Evolutionary conservation across 2,329 filamentous ascomycete genomes (phyloP).

Genomic region (Claviceps paspali): DNA sequence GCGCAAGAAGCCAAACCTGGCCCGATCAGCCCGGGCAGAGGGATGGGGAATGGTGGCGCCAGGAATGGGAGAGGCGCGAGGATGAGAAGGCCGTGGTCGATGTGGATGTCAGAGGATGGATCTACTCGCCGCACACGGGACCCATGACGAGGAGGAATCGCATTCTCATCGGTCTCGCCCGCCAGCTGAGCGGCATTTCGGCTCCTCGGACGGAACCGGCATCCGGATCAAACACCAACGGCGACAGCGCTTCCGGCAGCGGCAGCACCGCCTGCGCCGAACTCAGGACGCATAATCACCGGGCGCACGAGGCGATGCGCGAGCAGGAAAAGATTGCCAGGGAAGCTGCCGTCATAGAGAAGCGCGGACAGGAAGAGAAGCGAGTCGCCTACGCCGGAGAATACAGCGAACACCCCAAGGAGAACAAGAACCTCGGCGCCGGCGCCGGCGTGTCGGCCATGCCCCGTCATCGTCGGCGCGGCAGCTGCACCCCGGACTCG

Average conservation of each 20-base stretch:
- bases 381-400: slow-evolving; percentile 53
- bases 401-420: slow-evolving; percentile 53
- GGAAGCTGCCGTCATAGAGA: slow-evolving; percentile 65
- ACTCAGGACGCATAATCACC: slow-evolving; percentile 13
- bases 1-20: slow-evolving; percentile 13
- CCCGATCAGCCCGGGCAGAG: slow-evolving; percentile 26
- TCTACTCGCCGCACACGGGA: slow-evolving; percentile 73
- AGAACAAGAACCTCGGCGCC: slow-evolving; percentile 22
- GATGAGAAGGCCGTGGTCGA: slow-evolving; percentile 78
- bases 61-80: slow-evolving; percentile 66
- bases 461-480: slow-evolving; percentile 15
- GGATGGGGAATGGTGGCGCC: slow-evolving; percentile 60
- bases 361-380: slow-evolving; percentile 54
- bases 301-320: slow-evolving; percentile 28
- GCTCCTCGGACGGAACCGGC: slow-evolving; percentile 36
- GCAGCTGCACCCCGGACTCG: slow-evolving; percentile 23
- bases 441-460: slow-evolving; percentile 10
- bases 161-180: slow-evolving; percentile 70
- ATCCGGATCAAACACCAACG: slow-evolving; percentile 4
- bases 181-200: slow-evolving; percentile 76
- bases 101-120: slow-evolving; percentile 89
- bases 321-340: slow-evolving; percentile 53
- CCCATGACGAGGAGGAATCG: slow-evolving; percentile 80
- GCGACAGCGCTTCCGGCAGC: slow-evolving; percentile 1
- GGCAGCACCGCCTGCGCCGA: background rate